Percentiles rank a stretch among this genome's conserved stretches.
These are phyloP conservation scores for Aleurites moluccanus DNA, from an alignment of 441 rosid genomes.

Conservation along the genomic window DNA sequence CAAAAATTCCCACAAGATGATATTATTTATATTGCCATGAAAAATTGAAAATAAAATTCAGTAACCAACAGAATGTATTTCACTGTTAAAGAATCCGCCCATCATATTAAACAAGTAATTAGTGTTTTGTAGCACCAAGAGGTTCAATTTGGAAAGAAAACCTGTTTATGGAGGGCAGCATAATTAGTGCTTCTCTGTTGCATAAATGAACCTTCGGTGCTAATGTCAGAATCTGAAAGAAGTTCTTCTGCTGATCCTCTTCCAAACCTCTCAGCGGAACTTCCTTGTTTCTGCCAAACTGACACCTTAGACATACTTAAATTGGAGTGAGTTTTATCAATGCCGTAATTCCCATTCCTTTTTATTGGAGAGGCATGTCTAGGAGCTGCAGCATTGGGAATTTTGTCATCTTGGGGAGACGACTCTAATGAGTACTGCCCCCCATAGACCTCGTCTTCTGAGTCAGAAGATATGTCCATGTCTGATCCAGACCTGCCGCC, in stretches of 20 bases:
- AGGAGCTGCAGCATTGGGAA: conserved; percentile 27
- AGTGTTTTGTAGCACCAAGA: background rate
- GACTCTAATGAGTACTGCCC: conserved; percentile 46
- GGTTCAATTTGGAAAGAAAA: conserved; percentile 19
- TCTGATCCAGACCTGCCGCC: conserved; percentile 60
- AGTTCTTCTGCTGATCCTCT: conserved; percentile 33
- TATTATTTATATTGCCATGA: background rate
- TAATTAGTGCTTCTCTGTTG: conserved; percentile 36
- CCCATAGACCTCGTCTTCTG: conserved; percentile 54
- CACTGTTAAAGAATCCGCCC: background rate
- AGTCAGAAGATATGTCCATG: conserved; percentile 61
- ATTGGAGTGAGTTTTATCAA: conserved; percentile 23
- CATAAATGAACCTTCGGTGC: conserved; percentile 42
- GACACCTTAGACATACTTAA: conserved; percentile 26
- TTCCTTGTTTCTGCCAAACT: conserved; percentile 20
- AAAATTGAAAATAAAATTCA: background rate
- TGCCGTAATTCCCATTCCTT: conserved; percentile 20
- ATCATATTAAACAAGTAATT: background rate
- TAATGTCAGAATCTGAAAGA: conserved; percentile 50
- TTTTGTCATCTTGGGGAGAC: conserved; percentile 55
- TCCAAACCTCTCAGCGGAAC: conserved; percentile 23
- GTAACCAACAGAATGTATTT: background rate
- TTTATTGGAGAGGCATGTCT: conserved; percentile 25
- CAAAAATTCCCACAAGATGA: background rate
- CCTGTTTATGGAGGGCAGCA: conserved; percentile 33